These are phyloP conservation scores for Penicillium sp. DNA, from an alignment of 2,329 filamentous ascomycete genomes.

Conservation along the genomic window DNA sequence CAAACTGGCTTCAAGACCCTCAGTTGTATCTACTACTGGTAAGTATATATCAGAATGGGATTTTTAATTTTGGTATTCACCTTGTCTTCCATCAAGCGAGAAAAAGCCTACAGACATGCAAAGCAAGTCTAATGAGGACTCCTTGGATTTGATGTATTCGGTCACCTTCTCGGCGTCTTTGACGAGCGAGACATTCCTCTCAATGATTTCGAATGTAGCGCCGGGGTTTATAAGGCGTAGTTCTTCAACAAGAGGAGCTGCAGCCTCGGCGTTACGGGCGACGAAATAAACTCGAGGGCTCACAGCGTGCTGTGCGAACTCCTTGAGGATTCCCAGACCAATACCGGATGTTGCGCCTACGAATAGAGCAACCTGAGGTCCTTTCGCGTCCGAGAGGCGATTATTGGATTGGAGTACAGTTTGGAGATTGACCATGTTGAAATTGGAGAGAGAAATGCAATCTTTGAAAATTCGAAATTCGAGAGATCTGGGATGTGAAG, in stretches of 20 bases:
- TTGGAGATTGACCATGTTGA: too few relatives aligned
- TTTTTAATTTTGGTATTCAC: background rate
- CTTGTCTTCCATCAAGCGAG: background rate
- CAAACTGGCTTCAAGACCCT: conserved; percentile 50
- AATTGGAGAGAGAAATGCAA: too few relatives aligned
- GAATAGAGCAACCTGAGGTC: conserved; percentile 47
- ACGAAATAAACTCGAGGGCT: conserved; percentile 54
- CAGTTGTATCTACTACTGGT: conserved; percentile 41
- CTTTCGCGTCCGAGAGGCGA: too few relatives aligned
- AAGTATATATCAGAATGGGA: conserved; percentile 18
- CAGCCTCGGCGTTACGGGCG: conserved; percentile 43
- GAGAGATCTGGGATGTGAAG: too few relatives aligned
- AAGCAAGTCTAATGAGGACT: conserved; percentile 40
- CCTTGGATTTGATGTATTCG: conserved; percentile 44
- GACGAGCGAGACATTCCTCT: conserved; percentile 52
- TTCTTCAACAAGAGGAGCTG: conserved; percentile 43
- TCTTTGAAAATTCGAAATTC: rapidly evolving
- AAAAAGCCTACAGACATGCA: conserved; percentile 32
- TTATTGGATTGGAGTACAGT: too few relatives aligned
- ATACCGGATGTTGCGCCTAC: conserved; percentile 59
- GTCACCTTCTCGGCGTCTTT: conserved; percentile 54
- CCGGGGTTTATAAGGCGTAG: conserved; percentile 45
- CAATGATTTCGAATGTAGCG: conserved; percentile 51
- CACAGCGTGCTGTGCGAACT: conserved; percentile 44
- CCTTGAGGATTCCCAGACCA: conserved; percentile 50